phyloP scores from a whole-genome alignment of 768 basidiomycete genomes.

The Strobilomyces confusus region DNA sequence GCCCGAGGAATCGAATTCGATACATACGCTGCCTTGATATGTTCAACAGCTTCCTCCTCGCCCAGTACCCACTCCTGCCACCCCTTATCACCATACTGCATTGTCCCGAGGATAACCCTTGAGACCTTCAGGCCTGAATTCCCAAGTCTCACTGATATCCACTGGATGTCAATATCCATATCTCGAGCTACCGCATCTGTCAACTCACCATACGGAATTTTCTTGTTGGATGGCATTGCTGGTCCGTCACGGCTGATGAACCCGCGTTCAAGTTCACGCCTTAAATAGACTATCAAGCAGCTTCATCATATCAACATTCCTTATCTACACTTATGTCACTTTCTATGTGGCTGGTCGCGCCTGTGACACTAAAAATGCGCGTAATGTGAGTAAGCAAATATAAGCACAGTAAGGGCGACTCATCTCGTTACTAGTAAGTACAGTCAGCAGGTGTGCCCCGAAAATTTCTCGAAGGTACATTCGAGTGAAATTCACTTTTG shows the following conservation, averaged over 20 bases:
- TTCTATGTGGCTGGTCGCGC: no score
- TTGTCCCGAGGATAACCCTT: slow-evolving; percentile 46
- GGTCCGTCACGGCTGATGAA: not conserved
- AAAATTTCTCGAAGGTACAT: no score
- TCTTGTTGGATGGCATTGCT: slow-evolving; percentile 23
- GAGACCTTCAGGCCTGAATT: slow-evolving; percentile 50
- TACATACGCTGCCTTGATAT: slow-evolving; percentile 46
- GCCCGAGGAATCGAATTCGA: not conserved
- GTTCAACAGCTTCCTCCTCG: slow-evolving; percentile 42
- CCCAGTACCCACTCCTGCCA: slow-evolving; percentile 54
- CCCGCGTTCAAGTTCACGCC: no score
- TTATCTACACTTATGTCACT: no score
- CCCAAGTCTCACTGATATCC: slow-evolving; percentile 38
- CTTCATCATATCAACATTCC: no score
- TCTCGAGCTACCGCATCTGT: not conserved
- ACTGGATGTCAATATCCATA: not conserved
- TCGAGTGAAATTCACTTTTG: no score
- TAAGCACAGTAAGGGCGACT: no score
- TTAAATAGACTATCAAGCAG: no score
- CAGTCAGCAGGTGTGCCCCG: no score
- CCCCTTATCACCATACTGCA: slow-evolving; percentile 42
- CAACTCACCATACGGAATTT: slow-evolving; percentile 32
- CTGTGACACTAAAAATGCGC: no score
- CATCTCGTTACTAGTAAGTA: no score
- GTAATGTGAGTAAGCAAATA: no score